phyloP scores from a whole-genome alignment of 2,329 filamentous ascomycete species.

The Aspergillus flavus region DNA sequence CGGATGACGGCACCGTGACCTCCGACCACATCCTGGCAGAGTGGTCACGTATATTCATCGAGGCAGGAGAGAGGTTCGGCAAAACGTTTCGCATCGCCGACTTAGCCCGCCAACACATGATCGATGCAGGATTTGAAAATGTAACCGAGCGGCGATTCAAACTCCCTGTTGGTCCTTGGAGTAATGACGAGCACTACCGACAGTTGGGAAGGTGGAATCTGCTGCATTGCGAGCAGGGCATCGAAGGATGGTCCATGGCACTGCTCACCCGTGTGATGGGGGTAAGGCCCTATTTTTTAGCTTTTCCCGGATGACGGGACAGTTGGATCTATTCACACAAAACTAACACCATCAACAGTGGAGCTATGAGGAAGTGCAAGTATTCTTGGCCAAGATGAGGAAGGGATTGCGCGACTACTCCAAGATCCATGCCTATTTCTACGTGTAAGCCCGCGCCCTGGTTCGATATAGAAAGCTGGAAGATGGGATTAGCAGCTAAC shows the following conservation, averaged over 20 bases:
- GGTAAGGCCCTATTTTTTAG: conserved; percentile 18
- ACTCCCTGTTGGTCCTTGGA: conserved; percentile 34
- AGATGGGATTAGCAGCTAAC: neutral
- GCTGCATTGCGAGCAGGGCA: conserved; percentile 30
- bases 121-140: conserved; percentile 32
- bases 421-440: conserved; percentile 24
- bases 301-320: neutral
- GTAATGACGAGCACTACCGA: conserved; percentile 29
- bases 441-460: conserved; percentile 20
- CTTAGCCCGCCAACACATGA: conserved; percentile 27
- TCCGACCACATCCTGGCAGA: conserved; percentile 26
- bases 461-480: neutral
- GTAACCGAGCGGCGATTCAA: conserved; percentile 32
- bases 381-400: conserved; percentile 27
- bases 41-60: conserved; percentile 32
- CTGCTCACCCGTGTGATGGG: conserved; percentile 33
- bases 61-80: conserved; percentile 32
- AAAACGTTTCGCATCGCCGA: conserved; percentile 32
- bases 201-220: conserved; percentile 31
- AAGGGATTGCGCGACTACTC: conserved; percentile 24
- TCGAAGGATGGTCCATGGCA: conserved; percentile 37
- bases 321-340: neutral
- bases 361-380: conserved; percentile 26
- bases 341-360: conserved; percentile 14
- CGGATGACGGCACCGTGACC: conserved; percentile 26